Conservation (phyloP, 2,329 filamentous ascomycete genomes). For the Ophiostoma sp. region DNA sequence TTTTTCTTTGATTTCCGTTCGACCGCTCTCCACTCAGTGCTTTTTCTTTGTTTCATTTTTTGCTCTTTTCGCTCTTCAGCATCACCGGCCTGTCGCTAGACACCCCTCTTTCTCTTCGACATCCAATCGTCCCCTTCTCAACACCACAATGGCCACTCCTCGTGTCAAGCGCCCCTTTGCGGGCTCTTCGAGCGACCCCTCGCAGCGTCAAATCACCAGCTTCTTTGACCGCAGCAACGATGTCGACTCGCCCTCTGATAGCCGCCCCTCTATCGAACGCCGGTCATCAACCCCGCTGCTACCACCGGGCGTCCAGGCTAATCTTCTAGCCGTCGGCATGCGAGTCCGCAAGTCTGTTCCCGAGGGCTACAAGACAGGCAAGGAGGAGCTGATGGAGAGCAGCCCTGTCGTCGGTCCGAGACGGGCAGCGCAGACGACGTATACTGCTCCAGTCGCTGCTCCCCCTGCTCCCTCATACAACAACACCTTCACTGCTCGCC, state of each 20-base stretch:
- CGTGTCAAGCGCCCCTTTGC: slow-evolving; percentile 63
- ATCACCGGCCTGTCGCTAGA: neutral
- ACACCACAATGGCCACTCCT: slow-evolving; percentile 41
- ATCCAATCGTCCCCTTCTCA: neutral
- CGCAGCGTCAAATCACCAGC: slow-evolving; percentile 64
- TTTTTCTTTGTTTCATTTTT: neutral
- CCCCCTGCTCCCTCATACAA: neutral
- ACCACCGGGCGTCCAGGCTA: slow-evolving; percentile 69
- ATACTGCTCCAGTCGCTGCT: neutral
- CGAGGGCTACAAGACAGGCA: slow-evolving; percentile 87
- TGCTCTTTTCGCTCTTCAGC: neutral
- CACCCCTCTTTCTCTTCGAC: neutral
- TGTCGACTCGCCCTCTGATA: slow-evolving; percentile 25
- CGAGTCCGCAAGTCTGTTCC: slow-evolving; percentile 88
- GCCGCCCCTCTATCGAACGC: slow-evolving; percentile 6
- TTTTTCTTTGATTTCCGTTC: neutral
- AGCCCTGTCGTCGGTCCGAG: neutral
- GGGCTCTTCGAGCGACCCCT: slow-evolving; percentile 57
- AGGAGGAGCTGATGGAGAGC: slow-evolving; percentile 35
- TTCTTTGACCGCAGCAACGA: slow-evolving; percentile 51
- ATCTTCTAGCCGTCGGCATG: slow-evolving; percentile 91
- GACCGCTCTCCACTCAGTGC: slow-evolving; percentile 16
- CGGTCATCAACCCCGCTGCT: slow-evolving; percentile 49
- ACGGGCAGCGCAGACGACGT: neutral
- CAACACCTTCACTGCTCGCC: slow-evolving; percentile 28